Evolutionary conservation across 805 yeast species (phyloP), one percentile per base, ranked within the genome.

Genomic region (Yamadazyma endophytica): DNA sequence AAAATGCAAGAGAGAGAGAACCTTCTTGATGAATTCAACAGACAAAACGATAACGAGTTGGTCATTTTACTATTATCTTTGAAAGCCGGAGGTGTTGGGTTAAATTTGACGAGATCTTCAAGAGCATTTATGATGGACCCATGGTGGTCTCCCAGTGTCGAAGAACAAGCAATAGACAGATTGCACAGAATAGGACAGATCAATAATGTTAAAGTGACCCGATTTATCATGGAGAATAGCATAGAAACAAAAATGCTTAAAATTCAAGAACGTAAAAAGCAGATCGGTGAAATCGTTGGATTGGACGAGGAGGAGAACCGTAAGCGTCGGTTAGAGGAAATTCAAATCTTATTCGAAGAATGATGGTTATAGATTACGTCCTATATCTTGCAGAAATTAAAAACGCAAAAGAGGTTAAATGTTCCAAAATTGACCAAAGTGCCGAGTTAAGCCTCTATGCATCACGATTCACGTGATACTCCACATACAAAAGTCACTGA

Each of bases 131-230:
- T 89, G 74, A 82, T 90, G 86, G 97, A 89, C 49, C 96, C 97
- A 0, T 89, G 96, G 92, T 89, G 97, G 97, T 84, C 92, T 18
- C 94, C 86, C 27, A 85, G 95, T 29, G 77, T 82, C 32, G 96
- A 87, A 47, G 86, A 84, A 30, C 96, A 87, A 54, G 96, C 96
- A 0, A 84, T 88, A 37, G 96, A 88, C 57, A 57, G 97, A 46
- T 73, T 90, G 12, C 96, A 89, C 50, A 71, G 97, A 44, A 84
- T 90, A 50, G 97, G 97, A 0, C 97, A 89, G 51, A 62, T 63
- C 8, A 73, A 68, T 16, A 70, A 69, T 24, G 97, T 90, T 9
- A 75, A 73, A 39, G 88, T 89, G 18, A 65, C 76, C 2, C 60
- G 97, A 36, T 89, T 89, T 48, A 86, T 89, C 26, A 78, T 89